A percentile compares a stretch with the other conserved stretches of the same genome.
phyloP scores from a whole-genome alignment of 2,329 filamentous ascomycete genomes.

The Verticillium dahliae region DNA sequence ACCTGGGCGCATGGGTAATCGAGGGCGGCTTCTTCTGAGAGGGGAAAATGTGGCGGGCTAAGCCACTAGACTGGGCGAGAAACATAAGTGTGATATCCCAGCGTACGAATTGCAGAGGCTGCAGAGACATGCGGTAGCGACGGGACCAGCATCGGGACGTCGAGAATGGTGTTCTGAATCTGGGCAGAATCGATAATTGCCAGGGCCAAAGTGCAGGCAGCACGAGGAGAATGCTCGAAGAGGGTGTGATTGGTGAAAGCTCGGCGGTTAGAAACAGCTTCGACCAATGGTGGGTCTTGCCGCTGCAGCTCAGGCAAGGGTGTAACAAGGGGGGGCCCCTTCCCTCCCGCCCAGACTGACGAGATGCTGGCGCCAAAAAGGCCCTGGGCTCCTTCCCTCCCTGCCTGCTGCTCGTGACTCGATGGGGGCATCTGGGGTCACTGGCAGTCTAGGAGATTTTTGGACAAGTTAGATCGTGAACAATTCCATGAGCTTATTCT shows the following conservation, averaged over 20 bases:
- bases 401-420: neutral
- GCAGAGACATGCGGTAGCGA: neutral
- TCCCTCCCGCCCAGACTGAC: neutral
- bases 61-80: neutral
- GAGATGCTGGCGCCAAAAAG: neutral
- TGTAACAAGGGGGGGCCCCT: neutral
- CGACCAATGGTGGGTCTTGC: slow-evolving; percentile 25
- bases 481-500: neutral
- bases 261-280: slow-evolving; percentile 31
- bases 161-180: neutral
- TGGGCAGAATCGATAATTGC: neutral
- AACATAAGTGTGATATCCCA: neutral
- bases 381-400: too few relatives aligned
- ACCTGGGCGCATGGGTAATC: neutral
- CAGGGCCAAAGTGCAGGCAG: neutral
- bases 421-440: neutral
- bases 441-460: neutral
- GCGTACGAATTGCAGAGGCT: neutral
- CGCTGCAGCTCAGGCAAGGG: slow-evolving; percentile 15
- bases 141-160: neutral
- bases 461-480: neutral
- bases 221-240: neutral
- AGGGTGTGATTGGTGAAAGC: slow-evolving; percentile 16
- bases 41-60: neutral
- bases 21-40: neutral